A percentile compares a stretch with the other conserved stretches of the same genome.
phyloP scores from a whole-genome alignment of 1,284 basidiomycete species.

The Rhodotorula sp. region DNA sequence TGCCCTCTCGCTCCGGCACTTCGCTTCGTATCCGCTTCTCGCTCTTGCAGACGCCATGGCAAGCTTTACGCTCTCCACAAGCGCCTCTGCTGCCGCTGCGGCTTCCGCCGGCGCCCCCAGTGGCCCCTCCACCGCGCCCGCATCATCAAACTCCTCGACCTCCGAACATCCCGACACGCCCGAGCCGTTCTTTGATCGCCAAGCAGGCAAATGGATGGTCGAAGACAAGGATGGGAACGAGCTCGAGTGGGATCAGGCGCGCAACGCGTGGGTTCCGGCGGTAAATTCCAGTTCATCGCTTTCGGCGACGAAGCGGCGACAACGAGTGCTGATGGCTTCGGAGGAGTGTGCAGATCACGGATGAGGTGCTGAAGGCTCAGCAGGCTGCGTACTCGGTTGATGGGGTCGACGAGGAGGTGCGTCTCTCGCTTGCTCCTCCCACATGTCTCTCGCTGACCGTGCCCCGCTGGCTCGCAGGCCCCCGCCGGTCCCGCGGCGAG shows the following conservation, averaged over 20 bases:
- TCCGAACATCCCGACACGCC: not conserved
- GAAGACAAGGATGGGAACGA: slow-evolving; percentile 80
- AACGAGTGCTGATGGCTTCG: not conserved
- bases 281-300: slow-evolving; percentile 76
- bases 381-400: slow-evolving; percentile 36
- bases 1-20: too few relatives aligned
- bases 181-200: slow-evolving; percentile 64
- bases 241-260: slow-evolving; percentile 77
- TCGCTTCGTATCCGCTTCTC: too few relatives aligned
- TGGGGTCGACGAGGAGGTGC: slow-evolving; percentile 35
- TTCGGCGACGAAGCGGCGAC: not conserved
- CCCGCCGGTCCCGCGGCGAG: slow-evolving; percentile 69
- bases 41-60: too few relatives aligned
- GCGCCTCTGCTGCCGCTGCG: too few relatives aligned
- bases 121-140: too few relatives aligned
- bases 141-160: not conserved
- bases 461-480: slow-evolving; percentile 56
- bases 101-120: too few relatives aligned
- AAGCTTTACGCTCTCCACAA: too few relatives aligned
- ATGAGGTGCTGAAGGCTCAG: slow-evolving; percentile 21
- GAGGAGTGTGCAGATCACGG: slow-evolving; percentile 32
- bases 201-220: slow-evolving; percentile 75
- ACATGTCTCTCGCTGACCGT: not conserved
- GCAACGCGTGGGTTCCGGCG: slow-evolving; percentile 74
- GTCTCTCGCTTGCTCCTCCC: not conserved